These are phyloP conservation scores for Solanum pimpinellifolium DNA, from an alignment of 257 asterid genomes.

Conservation along the genomic window DNA sequence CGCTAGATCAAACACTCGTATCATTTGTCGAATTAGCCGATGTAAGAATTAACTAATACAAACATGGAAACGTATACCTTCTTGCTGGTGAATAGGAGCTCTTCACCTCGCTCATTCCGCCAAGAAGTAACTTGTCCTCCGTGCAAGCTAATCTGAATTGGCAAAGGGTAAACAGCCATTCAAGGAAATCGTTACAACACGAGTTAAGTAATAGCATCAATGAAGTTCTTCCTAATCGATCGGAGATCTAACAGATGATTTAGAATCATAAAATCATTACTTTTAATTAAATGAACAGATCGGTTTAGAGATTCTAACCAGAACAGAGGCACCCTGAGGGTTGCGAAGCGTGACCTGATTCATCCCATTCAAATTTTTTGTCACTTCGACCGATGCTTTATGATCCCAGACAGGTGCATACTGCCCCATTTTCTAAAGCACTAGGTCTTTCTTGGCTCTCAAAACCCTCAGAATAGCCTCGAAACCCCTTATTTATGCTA, in stretches of 20 bases:
- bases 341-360: constrained; percentile 73
- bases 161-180: neutral
- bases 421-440: constrained; percentile 60
- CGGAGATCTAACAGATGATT: neutral
- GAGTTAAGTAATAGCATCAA: neutral
- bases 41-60: neutral
- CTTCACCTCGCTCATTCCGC: constrained; percentile 88
- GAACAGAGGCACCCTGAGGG: constrained; percentile 81
- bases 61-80: constrained; percentile 40
- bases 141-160: constrained; percentile 60
- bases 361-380: constrained; percentile 72
- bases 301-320: constrained; percentile 35
- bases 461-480: neutral
- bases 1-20: neutral
- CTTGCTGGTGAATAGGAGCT: constrained; percentile 75
- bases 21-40: neutral
- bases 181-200: neutral
- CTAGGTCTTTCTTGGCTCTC: neutral
- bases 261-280: neutral
- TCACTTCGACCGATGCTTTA: constrained; percentile 46
- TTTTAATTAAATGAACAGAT: neutral
- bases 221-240: neutral
- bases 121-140: constrained; percentile 92
- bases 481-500: neutral
- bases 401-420: constrained; percentile 70